Evolutionary conservation across 1,284 basidiomycete species (phyloP), one percentile per base, ranked within the genome.

Genomic region (Cutaneotrichosporon cyanovorans): DNA sequence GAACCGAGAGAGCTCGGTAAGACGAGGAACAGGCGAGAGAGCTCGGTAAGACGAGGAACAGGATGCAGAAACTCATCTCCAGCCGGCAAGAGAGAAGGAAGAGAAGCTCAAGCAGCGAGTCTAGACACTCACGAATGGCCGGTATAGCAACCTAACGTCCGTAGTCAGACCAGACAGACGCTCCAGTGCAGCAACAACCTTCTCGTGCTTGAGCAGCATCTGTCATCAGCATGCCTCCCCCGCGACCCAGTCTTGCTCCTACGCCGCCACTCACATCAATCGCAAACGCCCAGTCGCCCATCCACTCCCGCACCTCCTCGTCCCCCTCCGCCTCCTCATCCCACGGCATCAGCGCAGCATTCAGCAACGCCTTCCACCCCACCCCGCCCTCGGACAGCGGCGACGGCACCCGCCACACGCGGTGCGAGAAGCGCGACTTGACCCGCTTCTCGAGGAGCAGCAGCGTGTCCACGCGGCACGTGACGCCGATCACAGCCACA

Each of bases 381-480:
- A 44, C 37, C 4, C 46, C 50, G n/a, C 59, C 60, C 0, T 80
- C 53, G 11, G 71, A 72, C 6, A 74, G 61, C 0, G 83, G 80
- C 18, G 82, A 78, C 0, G 80, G 76, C 7, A 87, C 82, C 42
- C 87, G 79, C 55, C 91, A 77, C 60, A 90, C 85, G 40, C 91
- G 78, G 31, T 89, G 88, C 5, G 90, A 93, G 72, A 95, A 97
- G 6, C 91, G 80, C 56, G 88, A 93, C 71, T 95, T 93, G 42
- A 96, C 91, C 39, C 91, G 78, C 66, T 97, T 96, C 68, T 97
- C 91, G 6, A 97, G 75, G 9, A 87, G 72, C 47, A 87, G 85
- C 50, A 93, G 78, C n/a, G 87, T 84, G 60, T 95, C 89, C 14
- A 90, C 77, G 15, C 89, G 80, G 25, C 80, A 80, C 0, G 87